Base-by-base conservation (phyloP, 208 protist species). In the Leishmania amazonensis region DNA sequence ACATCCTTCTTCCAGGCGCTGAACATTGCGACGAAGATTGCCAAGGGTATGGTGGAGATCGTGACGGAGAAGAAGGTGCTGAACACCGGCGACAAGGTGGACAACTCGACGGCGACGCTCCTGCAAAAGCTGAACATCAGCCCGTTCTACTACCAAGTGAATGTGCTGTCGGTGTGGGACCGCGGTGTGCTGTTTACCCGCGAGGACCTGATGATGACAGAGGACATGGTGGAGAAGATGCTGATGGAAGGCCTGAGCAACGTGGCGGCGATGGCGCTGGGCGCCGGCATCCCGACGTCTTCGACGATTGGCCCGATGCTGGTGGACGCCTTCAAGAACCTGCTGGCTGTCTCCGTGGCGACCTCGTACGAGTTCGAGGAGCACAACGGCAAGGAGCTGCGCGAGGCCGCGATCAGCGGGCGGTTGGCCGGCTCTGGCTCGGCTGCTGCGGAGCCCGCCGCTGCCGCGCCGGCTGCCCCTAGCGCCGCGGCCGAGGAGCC, bases 1-100 rank as follows among this genome's bases (percentile, higher is more conserved):
- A 99, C 99, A 57, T 95, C 96, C 77, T 99, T 99, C 98, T 99
- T 99, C 94, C 99, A 99, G 94, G 99, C 99, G 28, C 93, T 99
- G 47, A 99, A 99, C 93, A 99, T 99, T 88, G 88, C 95, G 49
- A 99, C 99, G 78, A 99, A 99, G 97, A 99, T 99, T 91, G 90
- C 95, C 84, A 99, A 98, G 91, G 99, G 99, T 94, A 94, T 93
- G 73, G 99, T 99, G 76, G 99, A 99, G 90, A 99, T 99, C 91
- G 92, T 99, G 84, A 93, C 81, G 73, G 97, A 99, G 78, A 97
- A 99, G 80, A 94, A 97, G 81, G 88, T 99, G 53, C 93, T 99
- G 87, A 98, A 87, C 80, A 78, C 80, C 47, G 99, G 99, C 85
- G 94, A 99, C 53, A 98, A 98, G 88, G 99, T 99, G 80, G 97